Conservation (phyloP, 768 basidiomycete genomes). For the Suillus bovinus region DNA sequence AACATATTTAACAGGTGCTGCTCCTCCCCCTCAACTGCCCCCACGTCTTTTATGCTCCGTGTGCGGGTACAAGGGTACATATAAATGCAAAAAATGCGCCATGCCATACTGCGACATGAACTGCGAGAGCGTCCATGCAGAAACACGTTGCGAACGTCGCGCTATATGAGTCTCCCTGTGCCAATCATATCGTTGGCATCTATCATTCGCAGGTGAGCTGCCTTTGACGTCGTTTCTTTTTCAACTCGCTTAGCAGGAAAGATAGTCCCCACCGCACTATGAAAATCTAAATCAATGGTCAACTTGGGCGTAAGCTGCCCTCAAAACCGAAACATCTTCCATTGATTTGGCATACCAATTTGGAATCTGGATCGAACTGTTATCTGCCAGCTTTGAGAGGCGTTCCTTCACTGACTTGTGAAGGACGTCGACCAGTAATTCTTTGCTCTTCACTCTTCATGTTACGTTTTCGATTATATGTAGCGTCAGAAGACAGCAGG, state of each 20-base stretch:
- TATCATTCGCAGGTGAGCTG: neutral
- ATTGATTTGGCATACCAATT: neutral
- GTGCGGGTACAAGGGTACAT: slow-evolving; percentile 82
- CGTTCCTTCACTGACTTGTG: neutral
- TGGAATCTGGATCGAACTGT: neutral
- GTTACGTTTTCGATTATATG: neutral
- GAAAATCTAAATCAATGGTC: neutral
- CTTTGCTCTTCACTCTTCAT: neutral
- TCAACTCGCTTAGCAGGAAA: neutral
- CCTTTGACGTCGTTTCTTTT: neutral
- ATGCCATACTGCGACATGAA: slow-evolving; percentile 74
- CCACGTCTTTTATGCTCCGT: slow-evolving; percentile 79
- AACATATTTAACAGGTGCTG: slow-evolving; percentile 70
- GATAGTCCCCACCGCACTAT: neutral
- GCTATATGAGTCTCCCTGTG: slow-evolving; percentile 43
- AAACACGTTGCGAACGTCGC: slow-evolving; percentile 79
- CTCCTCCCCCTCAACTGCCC: slow-evolving; percentile 61
- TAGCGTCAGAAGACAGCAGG: neutral
- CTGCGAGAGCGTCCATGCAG: slow-evolving; percentile 73
- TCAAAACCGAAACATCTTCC: neutral
- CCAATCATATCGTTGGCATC: neutral
- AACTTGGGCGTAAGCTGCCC: neutral
- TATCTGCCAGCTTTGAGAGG: neutral
- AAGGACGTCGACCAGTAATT: neutral
- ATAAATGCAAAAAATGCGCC: slow-evolving; percentile 77